A percentile compares a stretch with the other conserved stretches of the same genome.
phyloP scores from a whole-genome alignment of 2,329 filamentous ascomycete genomes.

The Cordyceps fumosorosea region DNA sequence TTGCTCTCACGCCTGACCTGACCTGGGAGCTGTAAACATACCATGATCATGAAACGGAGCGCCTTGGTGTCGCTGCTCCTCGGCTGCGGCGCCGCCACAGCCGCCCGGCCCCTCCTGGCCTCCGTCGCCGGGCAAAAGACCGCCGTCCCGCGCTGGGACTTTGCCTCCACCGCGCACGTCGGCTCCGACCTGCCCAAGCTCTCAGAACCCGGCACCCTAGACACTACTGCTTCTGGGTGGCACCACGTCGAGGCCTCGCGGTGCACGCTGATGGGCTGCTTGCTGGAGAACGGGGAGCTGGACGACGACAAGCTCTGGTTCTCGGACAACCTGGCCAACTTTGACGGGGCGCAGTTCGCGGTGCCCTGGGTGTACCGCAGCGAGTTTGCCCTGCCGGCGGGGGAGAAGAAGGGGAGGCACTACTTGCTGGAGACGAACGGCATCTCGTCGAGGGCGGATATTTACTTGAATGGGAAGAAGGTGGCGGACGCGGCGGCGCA shows the following conservation, averaged over 20 bases:
- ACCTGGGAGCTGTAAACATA: too few species aligned
- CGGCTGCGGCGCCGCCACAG: too few species aligned
- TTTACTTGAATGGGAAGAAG: slow-evolving; percentile 50
- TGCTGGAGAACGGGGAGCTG: slow-evolving; percentile 46
- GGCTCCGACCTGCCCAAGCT: slow-evolving; percentile 30
- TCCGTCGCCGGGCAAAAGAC: slow-evolving; percentile 21
- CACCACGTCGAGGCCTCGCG: slow-evolving; percentile 38
- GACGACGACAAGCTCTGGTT: slow-evolving; percentile 49
- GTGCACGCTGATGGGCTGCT: slow-evolving; percentile 50
- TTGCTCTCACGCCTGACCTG: too few species aligned
- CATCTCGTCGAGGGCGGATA: slow-evolving; percentile 53
- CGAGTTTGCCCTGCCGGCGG: slow-evolving; percentile 37
- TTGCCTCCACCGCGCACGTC: slow-evolving; percentile 38
- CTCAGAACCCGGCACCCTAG: slow-evolving; percentile 32
- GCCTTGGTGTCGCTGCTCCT: too few species aligned
- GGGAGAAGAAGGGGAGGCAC: slow-evolving; percentile 27
- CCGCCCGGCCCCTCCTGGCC: too few species aligned
- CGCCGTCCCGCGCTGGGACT: slow-evolving; percentile 39
- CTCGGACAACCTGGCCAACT: slow-evolving; percentile 38
- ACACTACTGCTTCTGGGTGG: slow-evolving; percentile 45
- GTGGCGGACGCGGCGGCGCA: slow-evolving; percentile 43
- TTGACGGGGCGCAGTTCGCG: slow-evolving; percentile 41
- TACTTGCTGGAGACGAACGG: slow-evolving; percentile 52
- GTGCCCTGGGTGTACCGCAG: slow-evolving; percentile 54
- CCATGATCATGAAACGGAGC: too few species aligned